Base-by-base conservation (phyloP, 257 asterid species). In the Lithospermum erythrorhizon region DNA sequence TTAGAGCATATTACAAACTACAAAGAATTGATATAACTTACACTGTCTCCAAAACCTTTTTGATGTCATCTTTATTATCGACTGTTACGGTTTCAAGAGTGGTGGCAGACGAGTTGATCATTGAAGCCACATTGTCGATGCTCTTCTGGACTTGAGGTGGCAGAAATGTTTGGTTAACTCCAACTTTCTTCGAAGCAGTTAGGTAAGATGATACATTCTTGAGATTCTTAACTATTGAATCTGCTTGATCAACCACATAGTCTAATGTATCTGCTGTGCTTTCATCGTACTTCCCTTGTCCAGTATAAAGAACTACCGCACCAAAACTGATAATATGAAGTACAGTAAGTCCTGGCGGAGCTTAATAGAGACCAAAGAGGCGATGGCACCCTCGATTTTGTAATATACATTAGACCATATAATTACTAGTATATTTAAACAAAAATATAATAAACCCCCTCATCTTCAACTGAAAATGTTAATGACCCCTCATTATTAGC, bases 251-350 rank as follows among this genome's bases (percentile, higher is more conserved):
- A 49, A 93, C 70, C 4, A 93, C 91, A 65, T 72, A 93, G 61
- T 76, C 76, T 61, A 93, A 63, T 16, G 94, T 84, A 27, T 63
- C 67, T 25, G 54, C 64, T 48, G 94, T 83, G 60, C 82, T 84
- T 13, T 55, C 72, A 37, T 86, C 87, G 67, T 89, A 93, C 67
- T 78, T 83, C 63, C 78, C 95, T 80, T 89, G 95, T 70, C 99
- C 99, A 0, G 91, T 76, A 70, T 86, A 93, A 53, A 93, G 91
- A 69, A 93, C 80, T 64, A 63, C 59, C 29, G 96, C 69, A 21
- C 99, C 99, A 62, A 84, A 58, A 30, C 99, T 93, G 87, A 68
- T 62, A 68, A 73, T 75, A 24, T 60, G 65, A 61, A 52, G 55
- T 22, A 19, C 45, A 10, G 45, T 35, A 2, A 35, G 45, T 13